A percentile compares a stretch with the other conserved stretches of the same genome.
Evolutionary conservation across 148 eudicot species (phyloP).

Genomic region (Mesembryanthemum crystallinum): DNA sequence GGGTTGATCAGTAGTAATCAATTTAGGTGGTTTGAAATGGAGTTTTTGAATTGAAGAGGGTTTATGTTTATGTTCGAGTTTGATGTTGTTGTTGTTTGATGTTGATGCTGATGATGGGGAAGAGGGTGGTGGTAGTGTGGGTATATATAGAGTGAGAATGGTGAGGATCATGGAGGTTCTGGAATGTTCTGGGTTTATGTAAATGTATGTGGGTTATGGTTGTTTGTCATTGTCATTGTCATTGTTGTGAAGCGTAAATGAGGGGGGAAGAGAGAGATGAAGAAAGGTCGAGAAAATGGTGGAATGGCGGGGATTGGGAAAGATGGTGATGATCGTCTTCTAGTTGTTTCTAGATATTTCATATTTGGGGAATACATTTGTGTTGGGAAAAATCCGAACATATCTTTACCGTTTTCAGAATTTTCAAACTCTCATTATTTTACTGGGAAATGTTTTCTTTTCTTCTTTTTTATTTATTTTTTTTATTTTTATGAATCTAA

Average conservation of each 20-base stretch:
- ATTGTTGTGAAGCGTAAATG: background rate
- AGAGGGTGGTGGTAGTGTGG: background rate
- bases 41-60: background rate
- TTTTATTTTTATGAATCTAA: no score
- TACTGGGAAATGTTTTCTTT: no score
- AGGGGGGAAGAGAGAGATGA: background rate
- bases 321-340: no score
- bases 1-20: no score
- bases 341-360: background rate
- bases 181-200: conserved; percentile 1
- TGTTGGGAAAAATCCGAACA: no score
- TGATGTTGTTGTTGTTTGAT: background rate
- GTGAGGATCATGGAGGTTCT: background rate
- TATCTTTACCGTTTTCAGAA: no score
- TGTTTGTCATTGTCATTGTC: background rate
- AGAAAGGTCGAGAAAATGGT: background rate
- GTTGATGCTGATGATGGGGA: background rate
- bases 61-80: no score
- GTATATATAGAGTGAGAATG: background rate
- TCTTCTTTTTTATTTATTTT: no score
- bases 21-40: no score
- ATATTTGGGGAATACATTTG: no score
- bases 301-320: background rate
- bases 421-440: no score
- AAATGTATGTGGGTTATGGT: background rate